A percentile compares a stretch with the other conserved stretches of the same genome.
Conservation (phyloP, 257 asterid genomes). For the Przewalskia tangutica region DNA sequence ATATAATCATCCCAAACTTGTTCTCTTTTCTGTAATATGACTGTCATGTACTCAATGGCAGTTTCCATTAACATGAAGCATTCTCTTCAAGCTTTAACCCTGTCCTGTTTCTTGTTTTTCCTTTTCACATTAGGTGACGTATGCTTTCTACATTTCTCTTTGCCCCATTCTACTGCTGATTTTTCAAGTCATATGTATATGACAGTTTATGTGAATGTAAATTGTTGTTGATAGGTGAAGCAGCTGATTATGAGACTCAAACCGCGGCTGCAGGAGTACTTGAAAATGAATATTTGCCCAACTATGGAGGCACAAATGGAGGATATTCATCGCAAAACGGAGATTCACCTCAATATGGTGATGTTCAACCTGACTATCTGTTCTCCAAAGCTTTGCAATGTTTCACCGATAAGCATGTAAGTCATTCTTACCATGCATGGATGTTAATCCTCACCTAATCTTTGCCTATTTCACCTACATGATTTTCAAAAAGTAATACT, state of each 20-base stretch:
- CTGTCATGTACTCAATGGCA: conserved; percentile 19
- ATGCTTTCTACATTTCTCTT: not conserved
- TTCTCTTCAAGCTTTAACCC: conserved; percentile 15
- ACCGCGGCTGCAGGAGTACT: conserved; percentile 57
- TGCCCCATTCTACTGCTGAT: not conserved
- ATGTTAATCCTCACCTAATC: not conserved
- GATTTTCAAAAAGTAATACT: not conserved
- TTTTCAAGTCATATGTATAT: not conserved
- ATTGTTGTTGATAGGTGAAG: conserved; percentile 31
- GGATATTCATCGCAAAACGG: conserved; percentile 20
- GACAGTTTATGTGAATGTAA: not conserved
- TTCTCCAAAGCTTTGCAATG: conserved; percentile 53
- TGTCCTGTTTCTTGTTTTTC: conserved; percentile 25
- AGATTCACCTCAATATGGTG: conserved; percentile 2
- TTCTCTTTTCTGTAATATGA: not conserved
- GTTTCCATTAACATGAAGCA: conserved; percentile 15
- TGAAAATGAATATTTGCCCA: conserved; percentile 45
- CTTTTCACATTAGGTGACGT: conserved; percentile 28
- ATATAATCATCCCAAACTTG: not conserved
- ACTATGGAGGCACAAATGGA: conserved; percentile 20
- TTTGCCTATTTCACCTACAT: not conserved
- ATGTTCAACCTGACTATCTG: conserved; percentile 25
- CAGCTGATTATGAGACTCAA: conserved; percentile 28
- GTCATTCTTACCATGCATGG: not conserved
- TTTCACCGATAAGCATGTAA: conserved; percentile 47